Percentiles rank a stretch among this genome's conserved stretches.
Conservation (phyloP, 192 early-diverging fungal genomes). For the Spizellomyces sp. region DNA sequence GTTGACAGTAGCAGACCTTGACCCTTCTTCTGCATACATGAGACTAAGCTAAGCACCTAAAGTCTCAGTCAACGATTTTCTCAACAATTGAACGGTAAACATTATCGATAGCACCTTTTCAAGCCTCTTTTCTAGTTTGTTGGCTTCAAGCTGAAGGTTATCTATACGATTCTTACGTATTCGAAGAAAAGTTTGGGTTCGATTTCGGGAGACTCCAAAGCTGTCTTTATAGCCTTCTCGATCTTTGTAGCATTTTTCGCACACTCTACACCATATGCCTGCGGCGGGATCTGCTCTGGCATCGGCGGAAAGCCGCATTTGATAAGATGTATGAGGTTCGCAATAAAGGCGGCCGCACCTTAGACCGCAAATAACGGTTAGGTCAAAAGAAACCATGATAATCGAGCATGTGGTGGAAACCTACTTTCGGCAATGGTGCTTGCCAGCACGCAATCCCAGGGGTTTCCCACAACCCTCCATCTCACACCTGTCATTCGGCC, state of each 20-base stretch:
- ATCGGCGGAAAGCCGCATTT: conserved; percentile 44
- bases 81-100: not conserved
- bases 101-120: conserved; percentile 44
- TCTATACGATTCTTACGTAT: conserved; percentile 37
- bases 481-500: conserved; percentile 25
- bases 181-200: conserved; percentile 43
- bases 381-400: not conserved
- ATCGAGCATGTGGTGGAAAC: not conserved
- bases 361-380: not conserved
- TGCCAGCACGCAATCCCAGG: conserved; percentile 43
- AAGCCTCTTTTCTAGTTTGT: conserved; percentile 56
- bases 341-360: conserved; percentile 54
- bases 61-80: not conserved
- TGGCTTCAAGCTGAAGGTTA: conserved; percentile 43
- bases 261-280: conserved; percentile 54
- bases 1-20: not conserved
- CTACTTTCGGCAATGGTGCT: conserved; percentile 53
- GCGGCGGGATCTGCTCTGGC: conserved; percentile 45
- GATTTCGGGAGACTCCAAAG: conserved; percentile 47
- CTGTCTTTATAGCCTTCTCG: conserved; percentile 41
- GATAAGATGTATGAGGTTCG: conserved; percentile 45
- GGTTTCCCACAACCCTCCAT: conserved; percentile 37
- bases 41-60: conserved; percentile 15
- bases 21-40: conserved; percentile 19
- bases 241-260: conserved; percentile 42